Evolutionary conservation across 2,329 filamentous ascomycete genomes (phyloP).

Genomic region (Colletotrichum sublineola): DNA sequence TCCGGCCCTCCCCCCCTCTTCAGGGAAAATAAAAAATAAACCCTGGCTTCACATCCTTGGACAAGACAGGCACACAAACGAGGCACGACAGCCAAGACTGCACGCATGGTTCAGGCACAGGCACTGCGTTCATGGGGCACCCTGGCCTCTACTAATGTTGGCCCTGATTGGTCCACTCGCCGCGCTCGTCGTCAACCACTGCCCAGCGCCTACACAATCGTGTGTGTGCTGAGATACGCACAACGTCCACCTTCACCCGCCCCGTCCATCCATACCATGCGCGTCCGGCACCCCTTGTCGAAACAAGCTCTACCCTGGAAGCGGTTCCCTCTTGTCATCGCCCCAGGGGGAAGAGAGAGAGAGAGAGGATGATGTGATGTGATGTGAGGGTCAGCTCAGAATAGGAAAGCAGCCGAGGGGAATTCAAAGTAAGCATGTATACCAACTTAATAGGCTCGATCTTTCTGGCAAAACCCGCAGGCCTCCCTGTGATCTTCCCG

Average conservation of each 20-base stretch:
- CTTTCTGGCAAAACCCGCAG: constrained; percentile 20
- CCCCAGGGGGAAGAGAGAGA: constrained; percentile 11
- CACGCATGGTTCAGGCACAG: constrained; percentile 13
- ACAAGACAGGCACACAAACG: constrained; percentile 2
- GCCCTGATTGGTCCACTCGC: neutral
- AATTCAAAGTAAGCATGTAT: constrained; percentile 30
- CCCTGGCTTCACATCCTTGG: neutral
- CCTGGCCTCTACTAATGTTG: neutral
- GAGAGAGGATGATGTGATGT: neutral
- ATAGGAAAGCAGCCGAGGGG: constrained; percentile 1
- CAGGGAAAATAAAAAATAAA: neutral
- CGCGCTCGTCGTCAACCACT: neutral
- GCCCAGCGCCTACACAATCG: neutral
- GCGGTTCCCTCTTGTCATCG: constrained; percentile 29
- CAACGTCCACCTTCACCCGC: neutral
- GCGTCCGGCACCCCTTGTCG: constrained; percentile 24
- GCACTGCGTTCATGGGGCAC: constrained; percentile 7
- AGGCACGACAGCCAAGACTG: constrained; percentile 1
- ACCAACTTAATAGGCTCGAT: constrained; percentile 38
- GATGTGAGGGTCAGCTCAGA: neutral
- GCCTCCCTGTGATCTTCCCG: constrained; percentile 38
- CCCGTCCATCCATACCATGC: neutral
- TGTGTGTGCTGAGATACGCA: neutral
- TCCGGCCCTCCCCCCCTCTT: neutral
- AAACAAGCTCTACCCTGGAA: constrained; percentile 40